Evolutionary conservation across 2,329 filamentous ascomycete genomes (phyloP).

Genomic region (Zasmidium citrigriseum): DNA sequence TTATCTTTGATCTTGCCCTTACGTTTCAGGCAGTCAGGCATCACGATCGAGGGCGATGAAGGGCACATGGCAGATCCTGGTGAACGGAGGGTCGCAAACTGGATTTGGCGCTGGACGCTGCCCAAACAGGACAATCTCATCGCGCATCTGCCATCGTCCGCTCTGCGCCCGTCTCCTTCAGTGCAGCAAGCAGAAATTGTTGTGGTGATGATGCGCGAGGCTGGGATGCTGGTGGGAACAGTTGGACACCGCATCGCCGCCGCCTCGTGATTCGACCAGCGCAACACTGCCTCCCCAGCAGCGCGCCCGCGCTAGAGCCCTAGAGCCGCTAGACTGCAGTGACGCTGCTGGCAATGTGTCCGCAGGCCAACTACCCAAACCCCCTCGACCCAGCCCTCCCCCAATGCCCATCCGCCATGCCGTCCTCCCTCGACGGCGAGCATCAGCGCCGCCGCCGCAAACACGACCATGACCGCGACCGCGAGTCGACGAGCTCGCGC

Average conservation of each 20-base stretch:
- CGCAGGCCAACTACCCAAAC: slow-evolving; percentile 19
- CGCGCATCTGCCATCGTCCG: background rate
- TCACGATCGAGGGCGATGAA: background rate
- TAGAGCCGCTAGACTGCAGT: background rate
- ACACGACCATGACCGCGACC: slow-evolving; percentile 31
- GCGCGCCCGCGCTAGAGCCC: background rate
- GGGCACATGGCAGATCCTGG: background rate
- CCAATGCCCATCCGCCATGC: slow-evolving; percentile 21
- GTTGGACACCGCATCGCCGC: too few relatives aligned
- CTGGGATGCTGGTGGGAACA: too few relatives aligned
- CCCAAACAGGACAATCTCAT: too few relatives aligned
- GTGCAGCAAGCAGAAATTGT: too few relatives aligned
- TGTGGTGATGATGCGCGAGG: too few relatives aligned
- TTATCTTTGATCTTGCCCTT: too few relatives aligned
- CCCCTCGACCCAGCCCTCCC: slow-evolving; percentile 20
- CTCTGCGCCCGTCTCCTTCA: background rate
- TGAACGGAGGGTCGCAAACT: background rate
- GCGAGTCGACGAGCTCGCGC: slow-evolving; percentile 28
- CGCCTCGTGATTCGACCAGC: too few relatives aligned
- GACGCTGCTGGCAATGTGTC: background rate
- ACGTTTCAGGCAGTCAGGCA: background rate
- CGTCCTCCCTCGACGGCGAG: slow-evolving; percentile 26
- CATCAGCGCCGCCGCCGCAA: slow-evolving; percentile 32
- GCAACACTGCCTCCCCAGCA: too few relatives aligned
- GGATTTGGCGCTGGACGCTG: background rate